Conservation (phyloP, 78 protist species). For the Creolimax fragrantissima region DNA sequence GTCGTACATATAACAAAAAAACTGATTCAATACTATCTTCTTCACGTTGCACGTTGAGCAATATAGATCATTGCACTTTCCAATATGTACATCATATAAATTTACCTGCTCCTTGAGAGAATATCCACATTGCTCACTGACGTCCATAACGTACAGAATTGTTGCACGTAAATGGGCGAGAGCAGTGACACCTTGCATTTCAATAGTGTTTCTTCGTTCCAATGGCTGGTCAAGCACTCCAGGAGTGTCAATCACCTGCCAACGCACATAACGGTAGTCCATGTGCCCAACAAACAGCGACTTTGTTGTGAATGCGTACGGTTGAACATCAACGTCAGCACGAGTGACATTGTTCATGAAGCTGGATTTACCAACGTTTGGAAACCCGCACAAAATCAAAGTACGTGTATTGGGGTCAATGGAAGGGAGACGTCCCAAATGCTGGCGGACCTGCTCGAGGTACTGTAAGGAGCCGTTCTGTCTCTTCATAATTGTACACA, state of each 20-base stretch:
- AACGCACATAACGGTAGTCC: conserved; percentile 83
- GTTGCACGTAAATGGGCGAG: conserved; percentile 93
- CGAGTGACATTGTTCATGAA: conserved; percentile 94
- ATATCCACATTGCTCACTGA: conserved; percentile 91
- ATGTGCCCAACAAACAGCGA: conserved; percentile 97
- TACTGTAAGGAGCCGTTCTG: conserved; percentile 73
- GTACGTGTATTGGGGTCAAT: conserved; percentile 98
- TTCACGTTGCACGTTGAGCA: too few relatives aligned
- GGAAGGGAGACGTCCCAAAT: conserved; percentile 94
- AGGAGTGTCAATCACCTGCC: conserved; percentile 99
- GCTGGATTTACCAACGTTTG: conserved; percentile 97
- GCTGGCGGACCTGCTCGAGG: conserved; percentile 96
- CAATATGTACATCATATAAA: too few relatives aligned
- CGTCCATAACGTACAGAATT: conserved; percentile 88
- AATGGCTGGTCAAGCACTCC: conserved; percentile 97
- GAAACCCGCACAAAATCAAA: conserved; percentile 84
- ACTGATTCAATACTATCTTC: too few relatives aligned
- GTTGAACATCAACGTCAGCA: conserved; percentile 99
- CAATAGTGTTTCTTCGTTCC: conserved; percentile 97
- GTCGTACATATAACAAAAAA: too few relatives aligned
- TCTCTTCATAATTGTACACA: conserved; percentile 89
- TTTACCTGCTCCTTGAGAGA: conserved; percentile 80
- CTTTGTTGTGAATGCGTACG: conserved; percentile 99
- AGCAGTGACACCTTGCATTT: conserved; percentile 99
- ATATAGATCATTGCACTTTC: too few relatives aligned